Evolutionary conservation across 331 rosid species (phyloP), one percentile per base, ranked within the genome.

Genomic region (Prunus yedoensis): DNA sequence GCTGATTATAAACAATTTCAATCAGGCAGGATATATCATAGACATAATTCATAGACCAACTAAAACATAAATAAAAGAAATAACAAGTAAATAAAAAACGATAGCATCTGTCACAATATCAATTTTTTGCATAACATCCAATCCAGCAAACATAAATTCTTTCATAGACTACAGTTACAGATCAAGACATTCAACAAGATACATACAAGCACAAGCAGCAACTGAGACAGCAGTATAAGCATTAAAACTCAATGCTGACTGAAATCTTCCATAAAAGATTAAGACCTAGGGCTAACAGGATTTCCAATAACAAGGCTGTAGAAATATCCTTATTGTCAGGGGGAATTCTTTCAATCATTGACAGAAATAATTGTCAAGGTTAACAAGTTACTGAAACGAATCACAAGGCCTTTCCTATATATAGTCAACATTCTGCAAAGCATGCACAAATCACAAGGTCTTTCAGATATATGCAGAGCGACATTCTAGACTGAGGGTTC

Each of bases 1-100:
- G 89, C 99, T 95, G 90, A 77, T 79, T 57, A 79, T 12, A 66
- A 68, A 61, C 64, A 83, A 66, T 70, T 62, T 60, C 62, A 74
- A 57, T 23, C 27, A 15, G 8, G 17, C 13, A 65, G 78, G 61
- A 54, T 54, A 18, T 12, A 64, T 25, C 73, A 68, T 10, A 62
- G 49, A 78, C 73, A 30, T 52, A 51, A 52, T 25, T 70, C 47
- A 77, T 45, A 38, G 28, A 51, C 50, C 46, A 23, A 43, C 17
- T 27, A 21, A 41, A 35, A 25, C 71, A 71, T 47, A 77, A 63
- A 56, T 60, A 74, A 61, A 81, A 66, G 12, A 73, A 25, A 49
- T 23, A 41, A 35, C 54, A 30, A 64, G 47, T 45, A 20, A 66
- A 63, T 20, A 56, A 70, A n/a, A 27, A 76, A 53, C n/a, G 41